Evolutionary conservation across 441 rosid species (phyloP).

Genomic region (Monsonia emarginata): DNA sequence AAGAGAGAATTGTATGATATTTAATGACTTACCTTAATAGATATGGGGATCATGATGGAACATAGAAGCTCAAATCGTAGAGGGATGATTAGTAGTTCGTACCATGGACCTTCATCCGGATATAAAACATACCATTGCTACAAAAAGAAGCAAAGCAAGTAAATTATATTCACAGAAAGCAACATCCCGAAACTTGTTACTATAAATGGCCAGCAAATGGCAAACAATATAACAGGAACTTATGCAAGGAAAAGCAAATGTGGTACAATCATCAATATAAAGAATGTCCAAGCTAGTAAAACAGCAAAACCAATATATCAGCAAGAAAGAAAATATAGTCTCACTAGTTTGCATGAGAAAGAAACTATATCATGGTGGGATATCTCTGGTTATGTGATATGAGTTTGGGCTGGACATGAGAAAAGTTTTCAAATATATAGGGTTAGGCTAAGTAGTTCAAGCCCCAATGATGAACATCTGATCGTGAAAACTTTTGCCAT

Average conservation of each 20-base stretch:
- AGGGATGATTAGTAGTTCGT: constrained; percentile 83
- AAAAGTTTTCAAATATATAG: background rate
- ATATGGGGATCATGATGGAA: constrained; percentile 98
- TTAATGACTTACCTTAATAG: constrained; percentile 58
- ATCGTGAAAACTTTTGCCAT: background rate
- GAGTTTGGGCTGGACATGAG: background rate
- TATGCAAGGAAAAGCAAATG: background rate
- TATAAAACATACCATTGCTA: constrained; percentile 97
- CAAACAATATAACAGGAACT: background rate
- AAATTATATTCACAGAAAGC: background rate
- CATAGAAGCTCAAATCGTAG: constrained; percentile 96
- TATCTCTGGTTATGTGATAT: background rate
- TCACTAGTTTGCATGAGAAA: background rate
- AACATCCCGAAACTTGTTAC: background rate
- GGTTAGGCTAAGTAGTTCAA: background rate
- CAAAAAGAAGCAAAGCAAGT: constrained; percentile 18
- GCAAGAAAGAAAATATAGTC: background rate
- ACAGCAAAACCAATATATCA: background rate
- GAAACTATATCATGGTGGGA: background rate
- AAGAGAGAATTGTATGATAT: constrained; percentile 1
- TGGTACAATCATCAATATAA: background rate
- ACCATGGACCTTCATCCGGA: constrained; percentile 94
- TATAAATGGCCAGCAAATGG: background rate
- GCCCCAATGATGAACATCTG: background rate
- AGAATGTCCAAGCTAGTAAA: background rate